Conservation (phyloP, 352 stramenopile species). For the Halophytophthora polymorphica region DNA sequence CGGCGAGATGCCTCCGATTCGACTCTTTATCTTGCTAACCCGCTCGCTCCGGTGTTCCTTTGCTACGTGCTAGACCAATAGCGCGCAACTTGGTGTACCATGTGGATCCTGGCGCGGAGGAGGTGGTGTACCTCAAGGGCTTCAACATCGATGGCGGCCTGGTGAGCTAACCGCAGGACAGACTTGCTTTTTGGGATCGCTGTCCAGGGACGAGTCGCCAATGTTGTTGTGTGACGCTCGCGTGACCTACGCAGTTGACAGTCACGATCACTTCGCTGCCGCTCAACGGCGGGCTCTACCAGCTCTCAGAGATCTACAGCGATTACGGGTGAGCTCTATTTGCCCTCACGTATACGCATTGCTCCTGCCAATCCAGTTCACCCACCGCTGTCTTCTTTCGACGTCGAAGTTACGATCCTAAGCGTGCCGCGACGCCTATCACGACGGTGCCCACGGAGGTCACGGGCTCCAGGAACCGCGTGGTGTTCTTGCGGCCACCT, state of each 20-base stretch:
- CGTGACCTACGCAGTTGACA: constrained; percentile 36
- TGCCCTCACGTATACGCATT: neutral
- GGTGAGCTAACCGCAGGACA: constrained; percentile 15
- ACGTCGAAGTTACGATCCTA: constrained; percentile 70
- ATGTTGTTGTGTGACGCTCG: neutral
- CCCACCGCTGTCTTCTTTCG: neutral
- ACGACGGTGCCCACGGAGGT: constrained; percentile 49
- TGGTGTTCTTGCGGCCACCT: constrained; percentile 78
- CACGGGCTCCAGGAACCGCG: constrained; percentile 82
- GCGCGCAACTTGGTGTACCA: constrained; percentile 74
- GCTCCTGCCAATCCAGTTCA: neutral
- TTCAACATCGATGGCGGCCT: constrained; percentile 60
- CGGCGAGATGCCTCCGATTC: too few species aligned
- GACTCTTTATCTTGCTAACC: neutral
- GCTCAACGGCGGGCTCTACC: constrained; percentile 77
- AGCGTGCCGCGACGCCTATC: constrained; percentile 59
- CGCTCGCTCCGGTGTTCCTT: neutral
- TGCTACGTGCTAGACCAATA: constrained; percentile 33
- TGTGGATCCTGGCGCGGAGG: constrained; percentile 63
- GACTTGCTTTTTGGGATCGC: neutral
- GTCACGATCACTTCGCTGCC: constrained; percentile 85
- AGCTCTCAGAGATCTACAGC: constrained; percentile 88
- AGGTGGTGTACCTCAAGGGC: constrained; percentile 79
- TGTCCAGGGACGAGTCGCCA: neutral
- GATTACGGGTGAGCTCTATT: constrained; percentile 65